Evolutionary conservation across 1,284 basidiomycete species (phyloP).

Genomic region (Heterobasidion irregulare): DNA sequence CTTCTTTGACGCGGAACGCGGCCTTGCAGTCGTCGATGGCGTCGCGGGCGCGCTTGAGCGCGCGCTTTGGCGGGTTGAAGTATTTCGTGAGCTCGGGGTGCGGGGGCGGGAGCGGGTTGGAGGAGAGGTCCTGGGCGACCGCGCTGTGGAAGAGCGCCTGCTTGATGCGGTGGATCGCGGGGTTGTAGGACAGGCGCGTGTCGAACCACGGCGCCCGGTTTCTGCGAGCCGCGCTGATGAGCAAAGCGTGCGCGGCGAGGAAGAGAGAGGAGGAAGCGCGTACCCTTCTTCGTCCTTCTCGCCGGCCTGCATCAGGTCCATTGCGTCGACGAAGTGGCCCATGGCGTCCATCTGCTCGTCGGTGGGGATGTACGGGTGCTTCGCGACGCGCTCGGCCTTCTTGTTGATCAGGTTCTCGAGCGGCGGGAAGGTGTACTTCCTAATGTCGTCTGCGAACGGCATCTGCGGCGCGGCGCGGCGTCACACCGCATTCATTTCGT

Average conservation of each 20-base stretch:
- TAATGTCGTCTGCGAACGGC: constrained; percentile 92
- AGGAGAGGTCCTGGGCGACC: constrained; percentile 64
- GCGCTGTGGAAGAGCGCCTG: constrained; percentile 89
- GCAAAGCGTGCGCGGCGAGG: background rate
- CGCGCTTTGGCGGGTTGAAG: constrained; percentile 67
- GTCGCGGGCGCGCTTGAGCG: constrained; percentile 49
- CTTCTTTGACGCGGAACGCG: constrained; percentile 69
- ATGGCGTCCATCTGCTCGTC: constrained; percentile 72
- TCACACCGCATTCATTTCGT: background rate
- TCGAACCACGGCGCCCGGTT: constrained; percentile 71
- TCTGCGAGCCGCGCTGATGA: constrained; percentile 24
- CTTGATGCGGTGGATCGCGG: constrained; percentile 84
- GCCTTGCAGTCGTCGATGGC: constrained; percentile 56
- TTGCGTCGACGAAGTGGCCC: constrained; percentile 78
- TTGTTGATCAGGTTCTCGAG: constrained; percentile 70
- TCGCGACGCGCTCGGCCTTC: constrained; percentile 64
- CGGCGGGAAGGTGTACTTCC: constrained; percentile 82
- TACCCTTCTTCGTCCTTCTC: constrained; percentile 68
- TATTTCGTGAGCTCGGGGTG: constrained; percentile 82
- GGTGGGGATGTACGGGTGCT: constrained; percentile 83
- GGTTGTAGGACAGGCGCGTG: constrained; percentile 74
- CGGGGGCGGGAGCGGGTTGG: constrained; percentile 73
- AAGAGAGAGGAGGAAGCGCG: constrained; percentile 10
- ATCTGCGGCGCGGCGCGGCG: constrained; percentile 39
- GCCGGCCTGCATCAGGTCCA: constrained; percentile 77